These are phyloP conservation scores for Sporisorium scitamineum DNA, from an alignment of 1,284 basidiomycete genomes.

Conservation along the genomic window DNA sequence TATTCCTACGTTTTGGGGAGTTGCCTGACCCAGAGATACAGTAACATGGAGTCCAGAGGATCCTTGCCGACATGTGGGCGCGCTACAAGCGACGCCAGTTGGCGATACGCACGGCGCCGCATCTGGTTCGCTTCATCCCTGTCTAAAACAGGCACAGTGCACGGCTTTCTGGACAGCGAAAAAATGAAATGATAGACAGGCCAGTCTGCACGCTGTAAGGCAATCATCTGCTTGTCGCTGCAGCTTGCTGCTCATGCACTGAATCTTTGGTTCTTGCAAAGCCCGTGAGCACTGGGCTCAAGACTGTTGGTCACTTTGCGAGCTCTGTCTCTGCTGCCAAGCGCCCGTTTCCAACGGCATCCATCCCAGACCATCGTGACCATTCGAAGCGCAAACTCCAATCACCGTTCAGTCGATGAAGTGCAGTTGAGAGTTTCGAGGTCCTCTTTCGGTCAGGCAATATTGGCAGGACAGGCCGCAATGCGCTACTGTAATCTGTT, in stretches of 20 bases:
- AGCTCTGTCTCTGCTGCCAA: not conserved
- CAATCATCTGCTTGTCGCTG: not conserved
- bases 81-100: not conserved
- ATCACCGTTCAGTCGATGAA: no score
- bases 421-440: no score
- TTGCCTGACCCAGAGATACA: no score
- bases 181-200: not conserved
- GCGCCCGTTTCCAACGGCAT: not conserved
- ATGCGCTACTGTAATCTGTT: not conserved
- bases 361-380: not conserved
- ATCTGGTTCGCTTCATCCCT: not conserved
- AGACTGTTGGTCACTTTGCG: not conserved
- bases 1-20: no score
- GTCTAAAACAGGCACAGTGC: no score
- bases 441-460: no score
- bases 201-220: not conserved
- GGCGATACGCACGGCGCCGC: not conserved
- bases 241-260: not conserved
- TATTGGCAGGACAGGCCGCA: not conserved
- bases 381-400: no score
- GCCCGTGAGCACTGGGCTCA: not conserved
- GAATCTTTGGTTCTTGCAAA: not conserved
- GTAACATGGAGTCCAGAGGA: not conserved
- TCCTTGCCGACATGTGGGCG: not conserved
- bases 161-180: no score